These are phyloP conservation scores for Trypethelium eluteriae DNA, from an alignment of 495 filamentous ascomycete species.

Conservation along the genomic window DNA sequence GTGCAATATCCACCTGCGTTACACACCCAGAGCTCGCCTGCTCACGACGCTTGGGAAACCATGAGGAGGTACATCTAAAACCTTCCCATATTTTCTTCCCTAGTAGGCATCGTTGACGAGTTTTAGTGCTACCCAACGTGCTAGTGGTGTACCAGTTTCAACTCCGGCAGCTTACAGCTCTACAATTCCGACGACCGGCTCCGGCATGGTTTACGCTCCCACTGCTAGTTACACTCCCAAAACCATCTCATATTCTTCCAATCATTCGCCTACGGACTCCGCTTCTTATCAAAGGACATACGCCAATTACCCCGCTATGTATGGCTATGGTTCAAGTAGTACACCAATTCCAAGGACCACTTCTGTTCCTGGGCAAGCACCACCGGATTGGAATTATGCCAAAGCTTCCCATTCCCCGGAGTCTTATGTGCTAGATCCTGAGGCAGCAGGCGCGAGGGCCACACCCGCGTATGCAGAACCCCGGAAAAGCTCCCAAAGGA, in stretches of 20 bases:
- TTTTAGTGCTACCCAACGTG: neutral
- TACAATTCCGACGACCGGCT: neutral
- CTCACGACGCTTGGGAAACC: neutral
- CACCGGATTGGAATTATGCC: constrained; percentile 5
- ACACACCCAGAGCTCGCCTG: neutral
- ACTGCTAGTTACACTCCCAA: neutral
- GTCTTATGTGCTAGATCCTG: neutral
- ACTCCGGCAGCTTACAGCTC: neutral
- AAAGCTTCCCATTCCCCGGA: neutral
- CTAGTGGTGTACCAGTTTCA: neutral
- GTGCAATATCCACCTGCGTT: neutral
- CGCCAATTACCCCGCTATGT: constrained; percentile 2
- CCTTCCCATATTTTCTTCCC: neutral
- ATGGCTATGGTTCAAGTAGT: constrained; percentile 1
- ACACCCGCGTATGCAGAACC: neutral
- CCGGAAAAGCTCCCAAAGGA: constrained; percentile 47
- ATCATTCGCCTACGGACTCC: neutral
- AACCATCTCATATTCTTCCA: neutral
- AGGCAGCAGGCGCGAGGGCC: neutral
- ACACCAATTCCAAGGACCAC: neutral
- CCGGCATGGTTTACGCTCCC: neutral
- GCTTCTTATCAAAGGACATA: neutral
- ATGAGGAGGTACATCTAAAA: neutral
- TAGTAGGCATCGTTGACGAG: neutral
- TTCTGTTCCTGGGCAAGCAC: neutral